Evolutionary conservation across 1,139 yeast genomes (phyloP).

Genomic region (Debaryomycetaceae sp.): DNA sequence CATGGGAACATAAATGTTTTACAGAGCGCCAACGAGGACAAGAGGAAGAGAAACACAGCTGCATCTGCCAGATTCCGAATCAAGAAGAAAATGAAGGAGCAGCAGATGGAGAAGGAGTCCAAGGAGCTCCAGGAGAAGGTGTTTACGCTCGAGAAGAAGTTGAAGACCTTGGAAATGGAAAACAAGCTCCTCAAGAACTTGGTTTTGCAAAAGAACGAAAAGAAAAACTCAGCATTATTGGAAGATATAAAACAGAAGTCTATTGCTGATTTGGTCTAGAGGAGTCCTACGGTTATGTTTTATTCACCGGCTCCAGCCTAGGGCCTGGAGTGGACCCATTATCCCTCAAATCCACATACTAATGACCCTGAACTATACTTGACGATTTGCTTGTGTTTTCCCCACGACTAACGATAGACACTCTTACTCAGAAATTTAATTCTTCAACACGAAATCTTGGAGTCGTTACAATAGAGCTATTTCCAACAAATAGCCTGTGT

Average conservation of each 20-base stretch:
- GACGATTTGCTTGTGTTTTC: conserved; percentile 2
- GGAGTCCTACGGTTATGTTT: not conserved
- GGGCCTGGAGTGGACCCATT: conserved; percentile 1
- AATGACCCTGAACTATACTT: conserved; percentile 1
- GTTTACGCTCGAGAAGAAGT: conserved; percentile 36
- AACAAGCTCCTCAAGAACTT: conserved; percentile 61
- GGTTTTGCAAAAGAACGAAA: conserved; percentile 48
- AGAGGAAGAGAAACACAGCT: conserved; percentile 73
- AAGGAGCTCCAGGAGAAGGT: conserved; percentile 42
- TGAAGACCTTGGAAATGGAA: conserved; percentile 68
- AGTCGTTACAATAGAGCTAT: not conserved
- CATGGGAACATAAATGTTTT: not conserved
- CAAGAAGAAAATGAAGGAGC: conserved; percentile 79
- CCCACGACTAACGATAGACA: conserved; percentile 2
- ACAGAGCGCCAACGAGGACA: conserved; percentile 30
- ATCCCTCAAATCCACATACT: not conserved
- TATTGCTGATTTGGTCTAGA: conserved; percentile 19
- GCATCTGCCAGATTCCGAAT: conserved; percentile 80
- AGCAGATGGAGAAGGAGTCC: conserved; percentile 67
- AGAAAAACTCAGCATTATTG: conserved; percentile 37
- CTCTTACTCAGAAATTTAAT: conserved; percentile 4
- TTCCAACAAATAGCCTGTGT: conserved; percentile 7
- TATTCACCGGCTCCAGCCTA: not conserved
- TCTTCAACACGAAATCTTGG: conserved; percentile 7
- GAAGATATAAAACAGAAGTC: conserved; percentile 43